These are phyloP conservation scores for Solanum bulbocastanum DNA, from an alignment of 257 asterid genomes.

Conservation along the genomic window DNA sequence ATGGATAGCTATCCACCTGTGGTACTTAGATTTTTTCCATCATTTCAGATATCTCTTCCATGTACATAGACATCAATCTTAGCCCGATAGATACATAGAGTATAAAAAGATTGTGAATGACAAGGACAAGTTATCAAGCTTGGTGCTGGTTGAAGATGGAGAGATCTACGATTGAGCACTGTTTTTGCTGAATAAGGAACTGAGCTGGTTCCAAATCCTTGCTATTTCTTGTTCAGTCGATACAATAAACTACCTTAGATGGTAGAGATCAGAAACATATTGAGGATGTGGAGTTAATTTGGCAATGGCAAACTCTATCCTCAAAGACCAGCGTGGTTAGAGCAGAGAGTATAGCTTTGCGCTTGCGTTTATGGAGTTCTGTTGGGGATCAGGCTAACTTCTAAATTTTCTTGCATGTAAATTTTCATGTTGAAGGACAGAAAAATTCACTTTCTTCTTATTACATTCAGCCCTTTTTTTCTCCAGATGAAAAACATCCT, in stretches of 20 bases:
- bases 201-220: not conserved
- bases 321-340: not conserved
- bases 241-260: not conserved
- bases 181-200: not conserved
- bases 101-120: not conserved
- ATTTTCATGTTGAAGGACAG: not conserved
- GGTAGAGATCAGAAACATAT: not conserved
- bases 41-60: not conserved
- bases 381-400: not conserved
- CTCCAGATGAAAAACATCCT: not conserved
- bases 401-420: not conserved
- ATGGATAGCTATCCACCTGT: not conserved
- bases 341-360: not conserved
- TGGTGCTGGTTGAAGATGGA: not conserved
- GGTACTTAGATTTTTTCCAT: not conserved
- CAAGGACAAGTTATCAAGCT: not conserved
- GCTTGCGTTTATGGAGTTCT: not conserved
- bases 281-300: not conserved
- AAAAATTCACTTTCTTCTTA: not conserved
- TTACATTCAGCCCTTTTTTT: not conserved
- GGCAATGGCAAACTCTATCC: not conserved
- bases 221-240: not conserved
- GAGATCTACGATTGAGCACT: not conserved
- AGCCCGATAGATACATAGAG: not conserved
- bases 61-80: not conserved